phyloP scores from a whole-genome alignment of 805 yeast genomes.

The Clavispora santaluciae region DNA sequence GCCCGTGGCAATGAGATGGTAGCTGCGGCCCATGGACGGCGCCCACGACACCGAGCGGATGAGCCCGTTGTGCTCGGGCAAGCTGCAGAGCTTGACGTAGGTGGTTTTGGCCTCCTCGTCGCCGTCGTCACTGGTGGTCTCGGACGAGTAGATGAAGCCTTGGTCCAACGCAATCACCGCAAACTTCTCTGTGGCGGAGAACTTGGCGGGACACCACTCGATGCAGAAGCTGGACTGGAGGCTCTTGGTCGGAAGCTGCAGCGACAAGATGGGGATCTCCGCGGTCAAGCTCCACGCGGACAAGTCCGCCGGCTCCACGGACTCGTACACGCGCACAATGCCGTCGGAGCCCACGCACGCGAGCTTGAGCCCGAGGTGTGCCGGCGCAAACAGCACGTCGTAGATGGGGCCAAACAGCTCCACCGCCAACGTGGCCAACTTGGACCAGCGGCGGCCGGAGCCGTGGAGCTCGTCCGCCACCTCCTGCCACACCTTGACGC shows the following conservation, averaged over 20 bases:
- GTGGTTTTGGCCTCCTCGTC: constrained; percentile 20
- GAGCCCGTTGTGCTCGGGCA: constrained; percentile 82
- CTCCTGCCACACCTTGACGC: constrained; percentile 89
- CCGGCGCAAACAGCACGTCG: constrained; percentile 86
- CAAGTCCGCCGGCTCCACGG: constrained; percentile 84
- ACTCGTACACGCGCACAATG: constrained; percentile 76
- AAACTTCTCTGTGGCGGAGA: constrained; percentile 66
- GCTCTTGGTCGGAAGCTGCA: constrained; percentile 68
- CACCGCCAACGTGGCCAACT: constrained; percentile 63
- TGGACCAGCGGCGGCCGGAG: constrained; percentile 81
- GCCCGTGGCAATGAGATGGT: constrained; percentile 88
- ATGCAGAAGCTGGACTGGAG: constrained; percentile 81
- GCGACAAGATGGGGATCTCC: constrained; percentile 61
- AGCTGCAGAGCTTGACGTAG: constrained; percentile 51
- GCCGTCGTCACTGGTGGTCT: constrained; percentile 6
- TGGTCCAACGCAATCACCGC: constrained; percentile 84
- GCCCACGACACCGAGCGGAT: constrained; percentile 94
- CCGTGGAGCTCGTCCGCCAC: constrained; percentile 69
- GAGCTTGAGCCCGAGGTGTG: constrained; percentile 71
- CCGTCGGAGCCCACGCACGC: constrained; percentile 93
- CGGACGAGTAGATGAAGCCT: constrained; percentile 61
- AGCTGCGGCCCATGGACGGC: constrained; percentile 88
- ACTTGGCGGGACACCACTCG: constrained; percentile 88
- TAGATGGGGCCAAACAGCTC: constrained; percentile 88
- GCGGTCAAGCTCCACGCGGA: constrained; percentile 74